These are phyloP conservation scores for Solanum peruvianum DNA, from an alignment of 257 asterid species.

Conservation along the genomic window DNA sequence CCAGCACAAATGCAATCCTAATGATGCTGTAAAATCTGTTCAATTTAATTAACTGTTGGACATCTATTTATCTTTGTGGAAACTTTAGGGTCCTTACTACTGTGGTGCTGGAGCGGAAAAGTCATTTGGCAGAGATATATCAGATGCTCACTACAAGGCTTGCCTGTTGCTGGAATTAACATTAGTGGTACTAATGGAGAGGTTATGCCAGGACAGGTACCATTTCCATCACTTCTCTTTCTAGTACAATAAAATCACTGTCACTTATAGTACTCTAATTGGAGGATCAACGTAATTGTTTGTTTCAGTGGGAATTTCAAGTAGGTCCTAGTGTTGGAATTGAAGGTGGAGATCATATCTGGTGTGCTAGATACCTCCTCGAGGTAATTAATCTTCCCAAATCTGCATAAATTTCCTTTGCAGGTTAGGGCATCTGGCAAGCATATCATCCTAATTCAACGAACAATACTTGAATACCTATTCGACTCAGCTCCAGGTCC, in stretches of 20 bases:
- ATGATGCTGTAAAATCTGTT: neutral
- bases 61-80: neutral
- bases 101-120: conserved; percentile 94
- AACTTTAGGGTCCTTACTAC: conserved; percentile 83
- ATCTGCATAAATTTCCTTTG: neutral
- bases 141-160: conserved; percentile 97
- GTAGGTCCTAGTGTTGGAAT: conserved; percentile 97
- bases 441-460: neutral
- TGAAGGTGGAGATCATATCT: conserved; percentile 93
- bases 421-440: neutral
- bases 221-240: neutral
- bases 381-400: conserved; percentile 42
- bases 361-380: conserved; percentile 93
- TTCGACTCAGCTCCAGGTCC: neutral
- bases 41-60: neutral
- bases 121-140: conserved; percentile 93
- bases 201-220: conserved; percentile 99
- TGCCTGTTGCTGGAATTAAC: conserved; percentile 94
- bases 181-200: conserved; percentile 97
- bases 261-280: neutral
- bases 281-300: neutral
- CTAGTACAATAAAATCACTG: neutral
- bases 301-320: conserved; percentile 93
- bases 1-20: neutral
- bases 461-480: neutral